Evolutionary conservation across 2,329 filamentous ascomycete genomes (phyloP).

Genomic region (Huntiella decipiens): DNA sequence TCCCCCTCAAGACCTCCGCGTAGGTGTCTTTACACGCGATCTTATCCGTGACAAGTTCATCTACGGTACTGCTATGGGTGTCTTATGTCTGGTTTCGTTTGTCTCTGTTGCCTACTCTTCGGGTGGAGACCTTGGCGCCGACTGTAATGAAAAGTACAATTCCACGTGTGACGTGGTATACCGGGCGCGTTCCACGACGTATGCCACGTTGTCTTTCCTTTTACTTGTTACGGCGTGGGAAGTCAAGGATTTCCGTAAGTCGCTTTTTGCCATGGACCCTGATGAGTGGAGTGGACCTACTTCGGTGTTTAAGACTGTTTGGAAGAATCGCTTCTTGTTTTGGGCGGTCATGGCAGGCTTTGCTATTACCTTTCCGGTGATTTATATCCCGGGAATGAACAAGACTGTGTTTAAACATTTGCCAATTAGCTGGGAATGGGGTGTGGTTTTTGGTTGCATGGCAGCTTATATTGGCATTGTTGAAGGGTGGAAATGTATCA

Average conservation of each 20-base stretch:
- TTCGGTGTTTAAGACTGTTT: constrained; percentile 40
- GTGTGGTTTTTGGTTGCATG: constrained; percentile 40
- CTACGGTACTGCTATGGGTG: constrained; percentile 45
- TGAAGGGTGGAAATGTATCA: constrained; percentile 51
- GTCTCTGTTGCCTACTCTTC: constrained; percentile 36
- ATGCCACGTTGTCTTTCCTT: constrained; percentile 49
- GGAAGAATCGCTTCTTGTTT: constrained; percentile 49
- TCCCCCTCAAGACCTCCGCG: constrained; percentile 40
- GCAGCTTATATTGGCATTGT: constrained; percentile 42
- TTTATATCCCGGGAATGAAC: constrained; percentile 52
- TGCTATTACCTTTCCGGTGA: constrained; percentile 38
- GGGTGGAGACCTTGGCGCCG: constrained; percentile 28
- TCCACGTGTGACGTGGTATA: constrained; percentile 36
- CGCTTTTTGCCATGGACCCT: constrained; percentile 47
- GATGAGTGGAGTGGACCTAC: constrained; percentile 28
- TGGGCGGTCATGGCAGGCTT: constrained; percentile 44
- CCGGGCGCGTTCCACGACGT: constrained; percentile 47
- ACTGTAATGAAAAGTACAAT: constrained; percentile 38
- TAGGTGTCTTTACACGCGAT: constrained; percentile 44
- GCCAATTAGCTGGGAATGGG: constrained; percentile 55
- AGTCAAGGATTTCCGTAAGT: constrained; percentile 50
- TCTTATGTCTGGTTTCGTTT: constrained; percentile 42
- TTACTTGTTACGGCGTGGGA: constrained; percentile 55
- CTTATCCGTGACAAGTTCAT: constrained; percentile 48
- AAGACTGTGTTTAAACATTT: constrained; percentile 49